Conservation (phyloP, 139 green algal species). For the Closterium sp. region DNA sequence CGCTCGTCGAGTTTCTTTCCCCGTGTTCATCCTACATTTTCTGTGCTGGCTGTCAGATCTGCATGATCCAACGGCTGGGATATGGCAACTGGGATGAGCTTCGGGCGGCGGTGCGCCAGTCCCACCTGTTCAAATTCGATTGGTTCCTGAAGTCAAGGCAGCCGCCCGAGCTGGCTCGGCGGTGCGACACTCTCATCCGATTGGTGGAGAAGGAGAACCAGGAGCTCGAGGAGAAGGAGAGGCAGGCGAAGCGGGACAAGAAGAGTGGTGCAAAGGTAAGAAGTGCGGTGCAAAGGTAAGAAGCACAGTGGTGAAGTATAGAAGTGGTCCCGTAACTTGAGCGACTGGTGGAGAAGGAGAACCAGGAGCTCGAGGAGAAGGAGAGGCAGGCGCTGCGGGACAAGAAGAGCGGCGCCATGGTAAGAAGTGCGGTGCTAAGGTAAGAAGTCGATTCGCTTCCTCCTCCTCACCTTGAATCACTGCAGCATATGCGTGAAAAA, state of each 20-base stretch:
- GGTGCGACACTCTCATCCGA: constrained; percentile 93
- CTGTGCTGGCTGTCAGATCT: constrained; percentile 61
- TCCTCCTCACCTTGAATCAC: too few species aligned
- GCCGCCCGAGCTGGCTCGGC: constrained; percentile 68
- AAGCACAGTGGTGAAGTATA: too few species aligned
- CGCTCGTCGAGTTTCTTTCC: neutral
- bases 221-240: constrained; percentile 49
- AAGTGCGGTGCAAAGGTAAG: too few species aligned
- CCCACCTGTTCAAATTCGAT: constrained; percentile 97
- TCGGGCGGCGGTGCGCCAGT: constrained; percentile 88
- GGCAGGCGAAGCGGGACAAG: constrained; percentile 6
- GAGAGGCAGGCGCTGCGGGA: neutral
- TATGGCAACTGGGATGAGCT: constrained; percentile 98
- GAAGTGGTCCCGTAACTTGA: too few species aligned
- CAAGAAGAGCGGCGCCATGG: too few species aligned
- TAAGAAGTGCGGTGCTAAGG: too few species aligned
- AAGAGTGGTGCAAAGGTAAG: constrained; percentile 30
- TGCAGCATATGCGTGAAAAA: too few species aligned
- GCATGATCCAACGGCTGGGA: constrained; percentile 92
- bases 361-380: neutral
- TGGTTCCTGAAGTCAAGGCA: constrained; percentile 99
- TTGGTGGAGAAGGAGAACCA: constrained; percentile 96
- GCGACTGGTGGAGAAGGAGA: constrained; percentile 45
- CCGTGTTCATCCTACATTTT: neutral
- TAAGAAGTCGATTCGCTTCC: too few species aligned